A percentile compares a stretch with the other conserved stretches of the same genome.
Evolutionary conservation across 2,329 filamentous ascomycete genomes (phyloP).

Genomic region (Pseudocercospora fuligena): DNA sequence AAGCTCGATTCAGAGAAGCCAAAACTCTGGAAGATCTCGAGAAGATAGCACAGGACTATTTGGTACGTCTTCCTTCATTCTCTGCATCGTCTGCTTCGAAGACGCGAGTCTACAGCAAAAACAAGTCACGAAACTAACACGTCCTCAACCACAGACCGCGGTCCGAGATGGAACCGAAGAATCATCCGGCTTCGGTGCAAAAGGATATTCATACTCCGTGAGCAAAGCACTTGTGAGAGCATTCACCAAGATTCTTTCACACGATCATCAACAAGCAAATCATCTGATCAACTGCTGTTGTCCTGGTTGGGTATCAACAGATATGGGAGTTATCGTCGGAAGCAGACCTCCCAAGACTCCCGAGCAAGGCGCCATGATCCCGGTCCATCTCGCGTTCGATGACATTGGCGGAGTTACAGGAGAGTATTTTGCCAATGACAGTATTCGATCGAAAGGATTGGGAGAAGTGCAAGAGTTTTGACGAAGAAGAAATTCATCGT

Average conservation of each 20-base stretch:
- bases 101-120: no score
- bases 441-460: constrained; percentile 37
- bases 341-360: constrained; percentile 40
- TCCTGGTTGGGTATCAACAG: constrained; percentile 45
- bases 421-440: constrained; percentile 44
- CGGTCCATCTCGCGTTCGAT: constrained; percentile 42
- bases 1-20: constrained; percentile 34
- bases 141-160: constrained; percentile 18
- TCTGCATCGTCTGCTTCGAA: background rate
- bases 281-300: constrained; percentile 45
- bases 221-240: constrained; percentile 44
- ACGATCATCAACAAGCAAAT: constrained; percentile 27
- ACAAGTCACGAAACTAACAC: background rate
- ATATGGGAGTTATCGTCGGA: constrained; percentile 42
- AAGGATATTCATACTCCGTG: constrained; percentile 39
- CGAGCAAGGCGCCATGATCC: constrained; percentile 44
- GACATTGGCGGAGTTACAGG: constrained; percentile 42
- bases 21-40: constrained; percentile 36
- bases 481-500: constrained; percentile 22
- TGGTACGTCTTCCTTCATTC: constrained; percentile 21
- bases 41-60: constrained; percentile 38
- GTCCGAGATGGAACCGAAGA: constrained; percentile 32
- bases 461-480: constrained; percentile 41
- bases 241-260: constrained; percentile 40
- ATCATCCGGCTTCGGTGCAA: constrained; percentile 35